Evolutionary conservation across 192 early-diverging fungal genomes (phyloP), one percentile per base, ranked within the genome.

Genomic region (Coemansia furcata): DNA sequence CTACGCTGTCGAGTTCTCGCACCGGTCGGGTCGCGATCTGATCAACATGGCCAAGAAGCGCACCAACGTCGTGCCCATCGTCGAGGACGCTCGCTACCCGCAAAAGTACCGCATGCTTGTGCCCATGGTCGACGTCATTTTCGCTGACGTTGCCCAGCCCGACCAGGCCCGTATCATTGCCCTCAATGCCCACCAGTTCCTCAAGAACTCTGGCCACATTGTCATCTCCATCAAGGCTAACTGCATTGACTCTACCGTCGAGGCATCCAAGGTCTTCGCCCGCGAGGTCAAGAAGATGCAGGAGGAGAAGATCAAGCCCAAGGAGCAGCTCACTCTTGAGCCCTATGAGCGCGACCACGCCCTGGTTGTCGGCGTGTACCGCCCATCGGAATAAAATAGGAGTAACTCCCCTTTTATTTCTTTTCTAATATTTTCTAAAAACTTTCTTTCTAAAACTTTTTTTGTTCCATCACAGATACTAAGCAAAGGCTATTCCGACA

Each of bases 41-140:
- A 98, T 99, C 86, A 98, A 97, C 87, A 93, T 98, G 90, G 97
- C 97, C 80, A 99, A 99, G 91, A 99, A 99, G 90, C 93, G 96
- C 68, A 98, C 95, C 74, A 99, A 98, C 83, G 93, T 98, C 37
- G 95, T 98, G 68, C 96, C 98, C 46, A 99, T 99, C 68, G 95
- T 99, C 73, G 98, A 99, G 85, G 98, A 99, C 84, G 95, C 96
- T 46, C 96, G 96, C 82, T 93, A 98, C 86, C 98, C 98, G 62
- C 93, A 99, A 85, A 99, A 99, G 85, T 99, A 99, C 87, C 94
- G 98, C 83, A 99, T 98, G 96, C 86, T 98, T 42, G 92, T 98
- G 58, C 89, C 88, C 26, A 98, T 98, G 96, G 95, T 97, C 12
- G 96, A 98, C 82, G 93, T 94, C n/a, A 90, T 98, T 62, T 98